Evolutionary conservation across 805 yeast genomes (phyloP).

Genomic region (Cyberlindnera bimundalis): DNA sequence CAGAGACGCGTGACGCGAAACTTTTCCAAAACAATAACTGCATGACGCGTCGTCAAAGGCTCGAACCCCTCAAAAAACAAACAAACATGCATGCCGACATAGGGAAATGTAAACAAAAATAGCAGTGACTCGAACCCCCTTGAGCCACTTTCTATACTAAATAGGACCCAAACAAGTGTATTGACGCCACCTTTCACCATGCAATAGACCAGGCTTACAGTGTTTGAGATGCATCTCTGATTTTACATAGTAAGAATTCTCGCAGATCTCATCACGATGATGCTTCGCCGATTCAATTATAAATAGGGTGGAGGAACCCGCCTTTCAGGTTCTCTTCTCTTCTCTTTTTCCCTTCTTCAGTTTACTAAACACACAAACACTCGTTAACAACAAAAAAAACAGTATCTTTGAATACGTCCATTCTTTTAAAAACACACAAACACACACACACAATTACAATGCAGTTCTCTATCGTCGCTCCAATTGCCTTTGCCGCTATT

Average conservation of each 20-base stretch:
- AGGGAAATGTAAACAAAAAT: background rate
- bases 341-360: background rate
- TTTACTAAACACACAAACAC: no score
- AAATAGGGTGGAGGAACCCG: background rate
- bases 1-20: background rate
- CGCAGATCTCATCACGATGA: no score
- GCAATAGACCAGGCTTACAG: no score
- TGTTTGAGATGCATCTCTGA: no score
- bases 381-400: no score
- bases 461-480: conserved; percentile 27
- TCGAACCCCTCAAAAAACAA: conserved; percentile 1
- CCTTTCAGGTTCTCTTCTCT: background rate
- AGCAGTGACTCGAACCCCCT: background rate
- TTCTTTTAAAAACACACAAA: conserved; percentile 13
- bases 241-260: background rate
- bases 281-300: background rate
- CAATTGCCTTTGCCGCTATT: conserved; percentile 23
- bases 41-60: no score
- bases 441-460: conserved; percentile 17
- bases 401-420: conserved; percentile 23
- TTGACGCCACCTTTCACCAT: background rate
- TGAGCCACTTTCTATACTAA: background rate
- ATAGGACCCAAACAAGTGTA: background rate
- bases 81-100: conserved; percentile 4
- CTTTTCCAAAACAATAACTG: background rate